These are phyloP conservation scores for Samsoniella hepiali DNA, from an alignment of 2,329 filamentous ascomycete species.

Conservation along the genomic window DNA sequence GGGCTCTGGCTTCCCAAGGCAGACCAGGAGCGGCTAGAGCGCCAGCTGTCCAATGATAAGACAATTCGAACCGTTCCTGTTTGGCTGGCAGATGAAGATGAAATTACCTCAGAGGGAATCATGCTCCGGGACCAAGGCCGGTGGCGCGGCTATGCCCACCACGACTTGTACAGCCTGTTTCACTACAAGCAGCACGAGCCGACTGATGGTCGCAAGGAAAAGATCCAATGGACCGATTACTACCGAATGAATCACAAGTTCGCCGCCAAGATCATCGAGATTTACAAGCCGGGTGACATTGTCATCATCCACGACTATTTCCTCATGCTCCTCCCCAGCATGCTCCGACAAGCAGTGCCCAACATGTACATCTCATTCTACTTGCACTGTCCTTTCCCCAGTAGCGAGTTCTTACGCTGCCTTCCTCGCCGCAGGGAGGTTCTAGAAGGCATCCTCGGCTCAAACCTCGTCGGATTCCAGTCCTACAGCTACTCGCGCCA, in stretches of 20 bases:
- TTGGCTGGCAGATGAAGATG: conserved; percentile 78
- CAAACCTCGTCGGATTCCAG: conserved; percentile 93
- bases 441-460: conserved; percentile 81
- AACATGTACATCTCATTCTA: conserved; percentile 95
- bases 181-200: conserved; percentile 96
- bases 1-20: conserved; percentile 67
- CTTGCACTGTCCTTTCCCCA: conserved; percentile 90
- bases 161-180: conserved; percentile 87
- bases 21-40: conserved; percentile 71
- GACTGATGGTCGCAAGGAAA: conserved; percentile 76
- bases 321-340: conserved; percentile 80
- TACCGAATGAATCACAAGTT: conserved; percentile 90
- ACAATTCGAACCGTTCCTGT: conserved; percentile 80
- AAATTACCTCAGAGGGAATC: conserved; percentile 64
- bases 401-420: conserved; percentile 91
- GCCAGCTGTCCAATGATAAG: conserved; percentile 67
- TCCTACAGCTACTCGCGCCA: conserved; percentile 93
- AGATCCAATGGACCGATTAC: conserved; percentile 87
- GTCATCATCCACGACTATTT: conserved; percentile 95
- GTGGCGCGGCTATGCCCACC: conserved; percentile 88
- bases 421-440: conserved; percentile 85
- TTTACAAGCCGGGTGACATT: conserved; percentile 90
- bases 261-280: conserved; percentile 80
- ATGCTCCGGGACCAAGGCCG: conserved; percentile 75
- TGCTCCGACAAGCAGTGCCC: conserved; percentile 80